phyloP scores from a whole-genome alignment of 257 asterid species.

The Cinchona pubescens region DNA sequence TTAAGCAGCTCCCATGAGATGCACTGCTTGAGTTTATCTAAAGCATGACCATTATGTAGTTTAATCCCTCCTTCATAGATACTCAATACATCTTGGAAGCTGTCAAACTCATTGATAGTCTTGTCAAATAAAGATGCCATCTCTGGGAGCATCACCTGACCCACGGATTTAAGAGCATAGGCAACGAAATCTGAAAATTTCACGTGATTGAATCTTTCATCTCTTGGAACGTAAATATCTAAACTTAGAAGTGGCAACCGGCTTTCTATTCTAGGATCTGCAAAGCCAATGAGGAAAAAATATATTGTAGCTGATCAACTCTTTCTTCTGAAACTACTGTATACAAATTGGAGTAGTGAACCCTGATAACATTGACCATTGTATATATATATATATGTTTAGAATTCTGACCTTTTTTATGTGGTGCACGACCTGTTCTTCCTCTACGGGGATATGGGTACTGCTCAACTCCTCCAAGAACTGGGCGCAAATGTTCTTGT shows the following conservation, averaged over 20 bases:
- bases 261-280: slow-evolving; percentile 74
- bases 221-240: slow-evolving; percentile 70
- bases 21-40: slow-evolving; percentile 39
- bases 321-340: neutral
- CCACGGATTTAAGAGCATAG: slow-evolving; percentile 70
- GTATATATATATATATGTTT: neutral
- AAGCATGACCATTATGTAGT: slow-evolving; percentile 45
- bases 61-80: slow-evolving; percentile 59
- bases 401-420: slow-evolving; percentile 50
- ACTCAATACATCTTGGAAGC: slow-evolving; percentile 60
- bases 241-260: slow-evolving; percentile 55
- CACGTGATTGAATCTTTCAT: slow-evolving; percentile 66
- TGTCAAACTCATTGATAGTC: slow-evolving; percentile 80
- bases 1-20: slow-evolving; percentile 67
- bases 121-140: slow-evolving; percentile 57
- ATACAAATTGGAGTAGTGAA: neutral
- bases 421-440: slow-evolving; percentile 74
- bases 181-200: slow-evolving; percentile 83
- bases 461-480: slow-evolving; percentile 66
- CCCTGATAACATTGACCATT: neutral
- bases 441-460: slow-evolving; percentile 88
- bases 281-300: neutral
- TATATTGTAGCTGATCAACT: neutral
- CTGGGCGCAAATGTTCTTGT: slow-evolving; percentile 49
- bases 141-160: slow-evolving; percentile 71